These are phyloP conservation scores for Paramarasmius palmivorus DNA, from an alignment of 1,284 basidiomycete genomes.

Conservation along the genomic window DNA sequence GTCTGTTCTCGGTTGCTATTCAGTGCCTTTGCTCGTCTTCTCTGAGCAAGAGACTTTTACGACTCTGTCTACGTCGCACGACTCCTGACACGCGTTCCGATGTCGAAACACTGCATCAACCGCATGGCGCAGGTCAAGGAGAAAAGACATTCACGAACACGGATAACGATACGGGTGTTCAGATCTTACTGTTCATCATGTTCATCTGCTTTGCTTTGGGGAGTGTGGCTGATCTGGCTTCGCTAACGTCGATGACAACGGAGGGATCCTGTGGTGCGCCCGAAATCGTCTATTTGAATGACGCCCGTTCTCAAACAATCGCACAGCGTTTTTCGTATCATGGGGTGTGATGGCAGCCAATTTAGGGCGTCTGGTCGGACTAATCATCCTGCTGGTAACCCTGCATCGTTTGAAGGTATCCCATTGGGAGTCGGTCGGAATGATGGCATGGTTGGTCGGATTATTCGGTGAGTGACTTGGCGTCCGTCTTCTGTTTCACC, in stretches of 20 bases:
- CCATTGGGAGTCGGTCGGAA: background rate
- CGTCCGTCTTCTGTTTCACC: background rate
- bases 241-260: background rate
- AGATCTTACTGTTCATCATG: slow-evolving; percentile 1
- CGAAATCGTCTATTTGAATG: background rate
- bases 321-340: background rate
- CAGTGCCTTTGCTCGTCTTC: background rate
- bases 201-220: background rate
- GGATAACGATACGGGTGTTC: background rate
- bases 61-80: background rate
- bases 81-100: background rate
- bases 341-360: slow-evolving; percentile 2
- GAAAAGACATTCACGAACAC: too few species aligned
- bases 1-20: background rate
- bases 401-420: background rate
- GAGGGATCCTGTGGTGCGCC: background rate
- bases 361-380: background rate
- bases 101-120: background rate
- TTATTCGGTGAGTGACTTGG: background rate
- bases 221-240: background rate
- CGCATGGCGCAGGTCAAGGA: background rate
- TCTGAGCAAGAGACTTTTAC: background rate
- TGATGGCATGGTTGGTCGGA: background rate
- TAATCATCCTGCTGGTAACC: background rate
- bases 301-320: background rate